These are phyloP conservation scores for Pleomassaria siparia DNA, from an alignment of 2,329 filamentous ascomycete species.

Conservation along the genomic window DNA sequence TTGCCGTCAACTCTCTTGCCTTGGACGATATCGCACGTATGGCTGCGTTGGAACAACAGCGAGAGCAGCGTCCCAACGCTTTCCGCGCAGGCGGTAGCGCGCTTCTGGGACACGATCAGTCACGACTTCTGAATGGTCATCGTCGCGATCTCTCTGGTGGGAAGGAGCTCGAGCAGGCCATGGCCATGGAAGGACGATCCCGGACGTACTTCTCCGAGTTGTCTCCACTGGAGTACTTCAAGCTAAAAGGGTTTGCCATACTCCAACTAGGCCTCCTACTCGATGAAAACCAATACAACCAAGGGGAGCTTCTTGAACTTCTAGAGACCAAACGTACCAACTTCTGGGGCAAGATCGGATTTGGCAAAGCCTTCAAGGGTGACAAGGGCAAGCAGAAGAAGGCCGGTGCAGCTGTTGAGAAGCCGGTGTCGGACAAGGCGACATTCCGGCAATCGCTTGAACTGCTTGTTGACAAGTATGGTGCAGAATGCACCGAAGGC, in stretches of 20 bases:
- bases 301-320: constrained; percentile 87
- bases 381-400: constrained; percentile 76
- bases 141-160: constrained; percentile 66
- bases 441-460: constrained; percentile 91
- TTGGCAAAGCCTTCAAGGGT: constrained; percentile 93
- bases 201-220: constrained; percentile 96
- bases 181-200: constrained; percentile 55
- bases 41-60: constrained; percentile 90
- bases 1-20: constrained; percentile 88
- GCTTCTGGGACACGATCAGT: constrained; percentile 64
- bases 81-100: constrained; percentile 75
- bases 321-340: constrained; percentile 93
- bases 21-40: constrained; percentile 96
- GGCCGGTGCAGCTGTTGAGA: constrained; percentile 59
- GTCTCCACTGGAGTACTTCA: constrained; percentile 94
- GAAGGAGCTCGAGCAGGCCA: constrained; percentile 52
- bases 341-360: constrained; percentile 97
- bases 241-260: constrained; percentile 91
- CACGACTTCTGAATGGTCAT: constrained; percentile 69
- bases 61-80: constrained; percentile 81
- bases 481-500: constrained; percentile 95
- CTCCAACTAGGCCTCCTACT: constrained; percentile 92
- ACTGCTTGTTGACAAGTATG: constrained; percentile 85
- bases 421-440: constrained; percentile 62
- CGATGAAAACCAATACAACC: constrained; percentile 85